Base-by-base conservation (phyloP, 805 yeast genomes). In the Cyberlindnera subsufficiens region DNA sequence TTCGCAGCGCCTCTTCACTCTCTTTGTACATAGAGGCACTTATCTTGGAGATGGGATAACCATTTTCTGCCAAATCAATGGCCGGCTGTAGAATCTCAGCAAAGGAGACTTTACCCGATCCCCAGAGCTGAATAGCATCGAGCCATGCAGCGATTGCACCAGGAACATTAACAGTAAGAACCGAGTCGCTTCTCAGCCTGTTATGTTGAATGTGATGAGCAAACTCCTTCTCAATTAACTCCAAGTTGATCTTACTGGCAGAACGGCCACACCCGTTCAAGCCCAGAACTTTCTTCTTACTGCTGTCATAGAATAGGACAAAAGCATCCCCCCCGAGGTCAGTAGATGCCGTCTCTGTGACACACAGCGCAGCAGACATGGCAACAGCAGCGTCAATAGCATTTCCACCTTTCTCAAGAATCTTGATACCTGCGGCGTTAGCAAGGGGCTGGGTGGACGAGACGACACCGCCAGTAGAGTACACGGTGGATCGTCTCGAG, bases 101-200 rank as follows among this genome's bases (percentile, higher is more conserved):
- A 52, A 84, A 60, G 0, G 78, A 53, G 11, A 85, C 77, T 7
- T 75, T 76, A 2, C 85, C 84, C 22, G 85, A 77, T 1, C 95
- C 93, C 86, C 89, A 85, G 45, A 62, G 66, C 34, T 76, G 79
- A 32, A 74, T 64, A 3, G 86, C 75, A 59, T 85, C 93, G 36
- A 71, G 58, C 93, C 93, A 86, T 0, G 87, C 91, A 6, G 87
- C 86, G 38, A 84, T 71, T 1, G 87, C 82, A 5, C 95, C 95
- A 0, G 93, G 93, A 5, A 85, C 89, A 40, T 80, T 81, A 7
- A 81, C 76, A 0, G 82, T 63, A 44, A 77, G 77, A 3, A 79
- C 73, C 3, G 86, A 80, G 27, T 65, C 64, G 11, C 53, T 53
- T 0, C 77, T 77, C 27, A 84, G 65, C 54, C 87, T 69, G 22